Evolutionary conservation across 2,329 filamentous ascomycete genomes (phyloP).

Genomic region (Scytalidium lignicola): DNA sequence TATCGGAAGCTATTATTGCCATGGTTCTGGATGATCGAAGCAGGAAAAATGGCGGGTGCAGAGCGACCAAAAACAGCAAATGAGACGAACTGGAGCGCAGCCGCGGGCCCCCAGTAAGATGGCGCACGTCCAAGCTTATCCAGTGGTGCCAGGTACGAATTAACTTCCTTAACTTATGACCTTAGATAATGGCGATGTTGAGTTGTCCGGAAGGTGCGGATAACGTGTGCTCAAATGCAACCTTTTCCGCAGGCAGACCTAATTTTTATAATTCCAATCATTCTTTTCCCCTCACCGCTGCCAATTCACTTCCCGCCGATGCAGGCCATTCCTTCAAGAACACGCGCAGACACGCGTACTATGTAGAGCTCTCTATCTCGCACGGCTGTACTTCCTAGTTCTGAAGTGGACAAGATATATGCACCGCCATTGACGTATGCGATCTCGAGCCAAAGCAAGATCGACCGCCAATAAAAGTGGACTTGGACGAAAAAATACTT

Average conservation of each 20-base stretch:
- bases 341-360: too few relatives aligned
- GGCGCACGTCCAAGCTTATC: neutral
- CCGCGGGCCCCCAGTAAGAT: neutral
- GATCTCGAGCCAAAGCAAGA: neutral
- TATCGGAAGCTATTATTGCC: slow-evolving; percentile 36
- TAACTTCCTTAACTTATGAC: neutral
- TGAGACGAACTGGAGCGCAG: neutral
- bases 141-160: neutral
- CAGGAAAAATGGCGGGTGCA: neutral
- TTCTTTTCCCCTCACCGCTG: too few relatives aligned
- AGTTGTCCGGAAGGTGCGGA: too few relatives aligned
- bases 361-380: too few relatives aligned
- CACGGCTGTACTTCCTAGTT: neutral
- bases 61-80: neutral
- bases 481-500: neutral
- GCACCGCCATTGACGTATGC: neutral
- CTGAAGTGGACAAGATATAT: neutral
- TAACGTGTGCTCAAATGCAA: too few relatives aligned
- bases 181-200: too few relatives aligned
- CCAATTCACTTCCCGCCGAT: too few relatives aligned
- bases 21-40: neutral
- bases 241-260: too few relatives aligned
- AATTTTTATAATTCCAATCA: too few relatives aligned
- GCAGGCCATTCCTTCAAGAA: too few relatives aligned
- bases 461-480: neutral